Evolutionary conservation across 2,329 filamentous ascomycete species (phyloP).

Genomic region (Aureobasidium sp.): DNA sequence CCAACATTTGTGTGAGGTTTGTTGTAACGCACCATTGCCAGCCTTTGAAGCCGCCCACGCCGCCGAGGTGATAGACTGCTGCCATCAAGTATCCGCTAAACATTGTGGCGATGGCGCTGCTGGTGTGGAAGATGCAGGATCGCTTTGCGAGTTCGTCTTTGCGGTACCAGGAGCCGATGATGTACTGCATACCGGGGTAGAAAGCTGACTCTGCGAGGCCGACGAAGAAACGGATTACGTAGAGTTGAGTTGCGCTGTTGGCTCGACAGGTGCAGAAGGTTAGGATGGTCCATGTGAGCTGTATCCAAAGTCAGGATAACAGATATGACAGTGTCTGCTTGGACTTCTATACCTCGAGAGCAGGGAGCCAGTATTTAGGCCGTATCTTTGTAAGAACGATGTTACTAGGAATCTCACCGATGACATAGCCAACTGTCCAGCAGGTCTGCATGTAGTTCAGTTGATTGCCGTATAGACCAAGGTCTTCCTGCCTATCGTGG

Average conservation of each 20-base stretch:
- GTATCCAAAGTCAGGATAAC: background rate
- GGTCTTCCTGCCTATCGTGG: conserved; percentile 44
- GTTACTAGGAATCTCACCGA: conserved; percentile 47
- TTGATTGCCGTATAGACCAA: conserved; percentile 47
- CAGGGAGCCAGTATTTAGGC: background rate
- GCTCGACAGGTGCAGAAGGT: conserved; percentile 32
- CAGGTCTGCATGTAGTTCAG: conserved; percentile 50
- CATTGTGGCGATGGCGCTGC: conserved; percentile 39
- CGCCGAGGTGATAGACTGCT: background rate
- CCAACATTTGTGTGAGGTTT: background rate
- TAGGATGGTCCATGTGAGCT: conserved; percentile 40
- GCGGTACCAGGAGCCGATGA: conserved; percentile 48
- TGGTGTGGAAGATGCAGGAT: conserved; percentile 47
- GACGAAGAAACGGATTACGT: conserved; percentile 44
- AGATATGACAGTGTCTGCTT: no score
- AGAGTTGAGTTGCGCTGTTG: conserved; percentile 33
- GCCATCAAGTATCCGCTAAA: conserved; percentile 42
- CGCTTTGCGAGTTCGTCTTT: conserved; percentile 46
- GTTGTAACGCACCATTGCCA: background rate
- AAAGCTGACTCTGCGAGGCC: conserved; percentile 46
- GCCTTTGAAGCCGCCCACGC: background rate
- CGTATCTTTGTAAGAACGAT: conserved; percentile 23
- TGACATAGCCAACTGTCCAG: conserved; percentile 55
- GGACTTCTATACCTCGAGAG: background rate
- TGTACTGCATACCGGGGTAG: conserved; percentile 48